These are phyloP conservation scores for Rhododendron henanense DNA, from an alignment of 148 eudicot species.

Conservation along the genomic window DNA sequence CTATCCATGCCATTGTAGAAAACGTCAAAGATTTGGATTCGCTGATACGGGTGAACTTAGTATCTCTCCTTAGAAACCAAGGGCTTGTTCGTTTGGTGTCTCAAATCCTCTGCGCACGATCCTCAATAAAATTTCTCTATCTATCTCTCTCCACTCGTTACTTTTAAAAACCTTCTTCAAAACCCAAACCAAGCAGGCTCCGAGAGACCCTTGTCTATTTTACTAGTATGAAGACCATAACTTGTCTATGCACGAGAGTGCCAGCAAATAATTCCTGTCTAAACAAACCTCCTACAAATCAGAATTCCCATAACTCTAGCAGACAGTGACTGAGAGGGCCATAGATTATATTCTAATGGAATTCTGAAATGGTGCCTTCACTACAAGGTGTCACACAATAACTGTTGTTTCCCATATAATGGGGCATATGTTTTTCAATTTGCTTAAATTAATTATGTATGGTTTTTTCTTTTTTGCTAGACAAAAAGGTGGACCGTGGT, in stretches of 20 bases:
- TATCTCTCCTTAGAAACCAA: too few species aligned
- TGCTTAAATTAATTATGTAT: not conserved
- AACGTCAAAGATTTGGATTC: too few species aligned
- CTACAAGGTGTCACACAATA: conserved; percentile 4
- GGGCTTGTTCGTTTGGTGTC: too few species aligned
- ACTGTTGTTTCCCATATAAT: conserved; percentile 8
- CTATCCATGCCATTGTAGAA: too few species aligned
- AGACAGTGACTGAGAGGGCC: not conserved
- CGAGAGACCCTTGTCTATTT: too few species aligned
- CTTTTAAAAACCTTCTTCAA: too few species aligned
- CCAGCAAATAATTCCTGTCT: not conserved
- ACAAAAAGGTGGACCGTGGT: not conserved
- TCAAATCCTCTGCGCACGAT: accelerated
- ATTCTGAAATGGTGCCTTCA: conserved; percentile 1
- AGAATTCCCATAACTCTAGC: not conserved
- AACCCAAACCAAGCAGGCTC: too few species aligned
- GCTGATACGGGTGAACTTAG: too few species aligned
- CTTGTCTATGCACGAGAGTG: not conserved
- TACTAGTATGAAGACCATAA: too few species aligned
- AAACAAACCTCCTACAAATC: not conserved
- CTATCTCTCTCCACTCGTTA: too few species aligned
- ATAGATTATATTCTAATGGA: not conserved
- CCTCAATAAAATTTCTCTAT: too few species aligned
- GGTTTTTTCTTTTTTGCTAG: not conserved
- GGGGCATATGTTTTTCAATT: not conserved